A percentile compares a stretch with the other conserved stretches of the same genome.
Evolutionary conservation across 2,329 filamentous ascomycete species (phyloP).

Genomic region (Emmonsia crescens): DNA sequence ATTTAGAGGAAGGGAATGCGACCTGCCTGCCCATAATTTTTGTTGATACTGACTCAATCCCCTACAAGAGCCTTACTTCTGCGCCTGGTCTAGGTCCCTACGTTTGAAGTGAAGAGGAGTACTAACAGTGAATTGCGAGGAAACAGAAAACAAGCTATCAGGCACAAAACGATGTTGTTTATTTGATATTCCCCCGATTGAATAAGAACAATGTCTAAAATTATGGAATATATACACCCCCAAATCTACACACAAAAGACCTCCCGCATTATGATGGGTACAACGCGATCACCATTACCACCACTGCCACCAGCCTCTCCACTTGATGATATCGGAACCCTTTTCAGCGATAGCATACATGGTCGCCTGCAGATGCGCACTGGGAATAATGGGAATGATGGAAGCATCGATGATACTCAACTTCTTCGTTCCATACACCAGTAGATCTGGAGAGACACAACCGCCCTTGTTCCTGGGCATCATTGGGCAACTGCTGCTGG

Average conservation of each 20-base stretch:
- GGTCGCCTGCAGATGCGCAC: constrained; percentile 27
- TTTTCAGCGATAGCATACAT: constrained; percentile 29
- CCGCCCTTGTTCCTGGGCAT: constrained; percentile 19
- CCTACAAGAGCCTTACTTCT: background rate
- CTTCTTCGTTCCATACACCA: constrained; percentile 23
- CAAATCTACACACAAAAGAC: background rate
- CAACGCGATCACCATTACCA: too few species aligned
- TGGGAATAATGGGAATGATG: constrained; percentile 25
- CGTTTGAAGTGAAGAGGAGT: background rate
- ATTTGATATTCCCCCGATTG: background rate
- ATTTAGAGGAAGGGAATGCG: background rate
- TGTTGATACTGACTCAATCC: background rate
- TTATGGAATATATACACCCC: background rate
- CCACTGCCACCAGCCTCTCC: background rate
- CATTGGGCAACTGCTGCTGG: constrained; percentile 26
- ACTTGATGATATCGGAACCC: constrained; percentile 21
- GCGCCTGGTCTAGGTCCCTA: background rate
- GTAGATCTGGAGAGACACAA: constrained; percentile 22
- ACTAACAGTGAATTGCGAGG: background rate
- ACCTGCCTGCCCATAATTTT: background rate
- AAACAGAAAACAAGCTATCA: background rate
- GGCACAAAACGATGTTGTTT: background rate
- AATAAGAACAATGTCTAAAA: background rate
- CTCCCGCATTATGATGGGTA: background rate
- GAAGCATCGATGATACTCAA: constrained; percentile 28